Percentiles rank a stretch among this genome's conserved stretches.
These are phyloP conservation scores for Pseudozyma sp. DNA, from an alignment of 1,284 basidiomycete genomes.

Conservation along the genomic window DNA sequence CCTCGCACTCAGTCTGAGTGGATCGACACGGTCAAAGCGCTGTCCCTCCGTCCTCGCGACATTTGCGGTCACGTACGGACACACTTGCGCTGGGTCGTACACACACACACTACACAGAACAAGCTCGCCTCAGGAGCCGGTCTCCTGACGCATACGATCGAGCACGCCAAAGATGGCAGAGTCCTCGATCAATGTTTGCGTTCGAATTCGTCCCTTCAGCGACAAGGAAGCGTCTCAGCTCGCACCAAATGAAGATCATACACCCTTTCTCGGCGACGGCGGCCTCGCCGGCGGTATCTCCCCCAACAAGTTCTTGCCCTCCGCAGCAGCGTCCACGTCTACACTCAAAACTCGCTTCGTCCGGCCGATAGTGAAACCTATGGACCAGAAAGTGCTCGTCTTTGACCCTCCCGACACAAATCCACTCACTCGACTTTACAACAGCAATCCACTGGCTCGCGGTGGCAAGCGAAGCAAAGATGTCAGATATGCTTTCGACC, in stretches of 20 bases:
- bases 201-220: constrained; percentile 67
- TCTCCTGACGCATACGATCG: constrained; percentile 1
- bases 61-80: not conserved
- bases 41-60: not conserved
- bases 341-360: constrained; percentile 55
- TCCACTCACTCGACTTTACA: constrained; percentile 53
- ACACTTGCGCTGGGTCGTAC: not conserved
- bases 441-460: constrained; percentile 26
- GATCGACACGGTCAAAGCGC: not conserved
- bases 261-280: constrained; percentile 68
- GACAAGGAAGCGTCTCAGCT: constrained; percentile 60
- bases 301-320: constrained; percentile 45
- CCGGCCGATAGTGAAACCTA: constrained; percentile 63
- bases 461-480: constrained; percentile 54
- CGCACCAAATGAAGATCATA: constrained; percentile 55
- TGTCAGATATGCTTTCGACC: constrained; percentile 67
- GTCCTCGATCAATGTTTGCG: constrained; percentile 53
- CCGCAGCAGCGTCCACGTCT: constrained; percentile 17
- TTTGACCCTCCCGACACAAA: constrained; percentile 66
- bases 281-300: constrained; percentile 59
- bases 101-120: not conserved
- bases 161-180: constrained; percentile 24
- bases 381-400: constrained; percentile 67
- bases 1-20: not conserved
- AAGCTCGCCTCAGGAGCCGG: constrained; percentile 10